Evolutionary conservation across 2,329 filamentous ascomycete genomes (phyloP), one percentile per base, ranked within the genome.

Genomic region (Colletotrichum orbiculare): DNA sequence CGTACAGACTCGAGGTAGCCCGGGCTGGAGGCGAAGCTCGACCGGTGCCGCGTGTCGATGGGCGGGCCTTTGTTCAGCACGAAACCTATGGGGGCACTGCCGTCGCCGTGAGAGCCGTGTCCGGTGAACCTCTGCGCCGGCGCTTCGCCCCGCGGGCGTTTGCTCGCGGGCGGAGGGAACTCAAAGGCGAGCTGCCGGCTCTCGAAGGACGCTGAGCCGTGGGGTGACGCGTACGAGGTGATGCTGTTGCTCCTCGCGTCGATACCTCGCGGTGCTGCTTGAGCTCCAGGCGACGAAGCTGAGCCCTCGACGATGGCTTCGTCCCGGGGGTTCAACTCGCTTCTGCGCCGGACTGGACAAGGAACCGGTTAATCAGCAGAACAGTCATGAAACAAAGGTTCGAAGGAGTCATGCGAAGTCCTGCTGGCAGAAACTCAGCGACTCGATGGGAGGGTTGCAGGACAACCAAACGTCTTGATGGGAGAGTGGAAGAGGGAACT

Each of bases 11-110:
- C 54, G 17, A 63, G 46, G 15, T 41, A 63, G 4, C 35, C 47
- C 1, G 54, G 53, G 11, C 54, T 58, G 11, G 46, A 58, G 0
- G 54, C 12, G 10, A 58, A 58, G 46, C 54, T 58, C 8, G 46
- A 25, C 10, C 54, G 53, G 1, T 42, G 25, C 5, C n/a, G 52
- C 4, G 15, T 43, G 4, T 57, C 54, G 6, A 41, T 15, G 9
- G 60, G 60, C 11, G 60, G 60, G 5, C 46, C 60, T 8, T 53
- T 34, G 11, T 58, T 63, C 35, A 63, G 38, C 46, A 63, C 43
- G 54, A 63, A 63, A 9, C 60, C 60, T n/a, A 63, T 63, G n/a
- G 47, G 60, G 13, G 59, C 59, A 12, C 37, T 62, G 4, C 59
- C 53, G n/a, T 62, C 59, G 11, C 59, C 59, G 46, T 62, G 59